Conservation (phyloP, 2,329 filamentous ascomycete genomes). For the Trichoderma gracile region DNA sequence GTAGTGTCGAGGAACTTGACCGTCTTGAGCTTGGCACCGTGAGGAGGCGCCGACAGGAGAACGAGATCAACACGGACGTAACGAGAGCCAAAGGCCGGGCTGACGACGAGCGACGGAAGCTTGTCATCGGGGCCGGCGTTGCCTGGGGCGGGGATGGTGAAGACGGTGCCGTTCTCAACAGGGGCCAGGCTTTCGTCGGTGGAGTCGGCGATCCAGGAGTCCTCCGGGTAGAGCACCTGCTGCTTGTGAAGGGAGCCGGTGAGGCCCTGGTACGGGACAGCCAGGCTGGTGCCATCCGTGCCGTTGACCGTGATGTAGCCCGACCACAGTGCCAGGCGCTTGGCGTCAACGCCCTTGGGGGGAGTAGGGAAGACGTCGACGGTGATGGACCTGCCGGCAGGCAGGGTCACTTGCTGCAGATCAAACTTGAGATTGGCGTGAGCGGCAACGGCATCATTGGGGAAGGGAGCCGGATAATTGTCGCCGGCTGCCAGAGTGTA, state of each 20-base stretch:
- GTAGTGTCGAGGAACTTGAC: conserved; percentile 42
- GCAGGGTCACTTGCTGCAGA: conserved; percentile 46
- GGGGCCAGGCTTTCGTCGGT: conserved; percentile 35
- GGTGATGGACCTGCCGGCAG: conserved; percentile 45
- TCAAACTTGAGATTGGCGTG: conserved; percentile 48
- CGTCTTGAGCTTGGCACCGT: conserved; percentile 31
- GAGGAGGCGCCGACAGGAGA: conserved; percentile 37
- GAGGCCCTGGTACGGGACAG: conserved; percentile 46
- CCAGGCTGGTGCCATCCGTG: conserved; percentile 41
- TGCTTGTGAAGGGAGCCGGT: conserved; percentile 40
- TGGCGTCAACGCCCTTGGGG: conserved; percentile 40
- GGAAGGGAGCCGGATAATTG: conserved; percentile 46
- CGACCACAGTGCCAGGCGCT: conserved; percentile 45
- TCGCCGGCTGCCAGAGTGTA: conserved; percentile 48
- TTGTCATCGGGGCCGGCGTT: conserved; percentile 35
- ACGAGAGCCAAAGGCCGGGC: conserved; percentile 49
- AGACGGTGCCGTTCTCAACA: conserved; percentile 42
- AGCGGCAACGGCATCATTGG: conserved; percentile 45
- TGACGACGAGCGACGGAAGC: conserved; percentile 45
- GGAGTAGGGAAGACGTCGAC: conserved; percentile 49
- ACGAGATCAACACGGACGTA: conserved; percentile 49
- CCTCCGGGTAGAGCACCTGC: conserved; percentile 30
- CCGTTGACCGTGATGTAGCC: conserved; percentile 47
- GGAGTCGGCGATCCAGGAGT: conserved; percentile 38
- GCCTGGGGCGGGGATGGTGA: conserved; percentile 46